Evolutionary conservation across 208 protist genomes (phyloP).

Genomic region (Trypanosoma lewisi): DNA sequence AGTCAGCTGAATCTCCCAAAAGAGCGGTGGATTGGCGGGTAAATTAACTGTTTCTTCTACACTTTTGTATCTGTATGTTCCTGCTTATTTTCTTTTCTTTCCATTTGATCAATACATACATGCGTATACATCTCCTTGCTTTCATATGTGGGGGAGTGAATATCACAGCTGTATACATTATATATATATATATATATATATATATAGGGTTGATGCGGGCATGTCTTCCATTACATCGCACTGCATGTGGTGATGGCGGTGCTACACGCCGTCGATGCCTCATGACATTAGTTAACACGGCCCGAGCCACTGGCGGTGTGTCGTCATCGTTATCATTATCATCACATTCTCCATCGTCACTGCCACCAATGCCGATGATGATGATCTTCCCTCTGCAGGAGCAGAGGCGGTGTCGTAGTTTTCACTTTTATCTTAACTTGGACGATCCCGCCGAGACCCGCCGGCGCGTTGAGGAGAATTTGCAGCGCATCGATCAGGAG

Average conservation of each 20-base stretch:
- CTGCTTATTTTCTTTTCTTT: too few relatives aligned
- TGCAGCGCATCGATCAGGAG: constrained; percentile 47
- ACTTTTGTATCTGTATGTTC: too few relatives aligned
- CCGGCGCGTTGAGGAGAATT: constrained; percentile 58
- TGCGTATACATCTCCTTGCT: too few relatives aligned
- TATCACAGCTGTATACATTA: too few relatives aligned
- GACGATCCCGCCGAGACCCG: constrained; percentile 69
- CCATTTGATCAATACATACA: too few relatives aligned
- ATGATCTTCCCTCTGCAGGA: constrained; percentile 5
- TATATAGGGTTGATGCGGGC: too few relatives aligned
- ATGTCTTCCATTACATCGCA: neutral
- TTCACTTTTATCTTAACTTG: constrained; percentile 79
- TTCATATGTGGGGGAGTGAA: too few relatives aligned
- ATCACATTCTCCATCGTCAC: neutral
- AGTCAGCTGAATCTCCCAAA: too few relatives aligned
- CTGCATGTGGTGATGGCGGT: neutral
- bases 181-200: too few relatives aligned
- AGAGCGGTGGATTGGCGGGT: too few relatives aligned
- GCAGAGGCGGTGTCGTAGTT: constrained; percentile 38
- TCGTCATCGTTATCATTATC: too few relatives aligned
- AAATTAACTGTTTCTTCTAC: too few relatives aligned
- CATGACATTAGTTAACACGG: neutral
- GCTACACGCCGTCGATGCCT: neutral
- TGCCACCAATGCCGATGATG: neutral
- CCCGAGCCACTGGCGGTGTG: neutral